Evolutionary conservation across 1,284 basidiomycete species (phyloP), one percentile per base, ranked within the genome.

Genomic region (Rhodotorula sp.): DNA sequence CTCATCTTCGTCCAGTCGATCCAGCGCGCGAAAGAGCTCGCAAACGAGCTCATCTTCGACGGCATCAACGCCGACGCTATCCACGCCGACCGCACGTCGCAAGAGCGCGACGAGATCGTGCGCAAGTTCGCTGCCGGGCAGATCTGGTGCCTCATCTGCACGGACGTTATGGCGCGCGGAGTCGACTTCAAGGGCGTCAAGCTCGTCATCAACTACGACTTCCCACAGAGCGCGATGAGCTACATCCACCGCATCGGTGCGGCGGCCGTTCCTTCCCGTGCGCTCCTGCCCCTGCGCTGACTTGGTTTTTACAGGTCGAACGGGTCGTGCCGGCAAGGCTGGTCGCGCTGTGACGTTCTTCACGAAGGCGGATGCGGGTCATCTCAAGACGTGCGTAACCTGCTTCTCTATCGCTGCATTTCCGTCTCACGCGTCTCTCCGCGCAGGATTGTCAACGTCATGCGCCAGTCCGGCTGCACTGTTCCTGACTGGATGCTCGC

Each of bases 181-280:
- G 94, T 99, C 88, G 95, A 99, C 79, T 98, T 99, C 83, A 91
- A 91, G 79, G 94, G 94, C 20, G 89, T 99, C 54, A 85, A 90
- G 72, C 89, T 97, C 76, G 94, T 99, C 19, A 90, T 99, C 79
- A 99, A 97, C 67, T 76, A 77, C 55, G 94, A 96, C 81, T 95
- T 96, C 81, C 94, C 94, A 2, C 92, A 90, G 63, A 93, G 88
- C 65, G 89, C 95, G 4, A 93, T 96, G 80, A 92, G 89, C 76
- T 99, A 99, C 78, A 87, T 99, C 46, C 95, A 99, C 81, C 86
- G 95, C 34, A 96, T 99, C 68, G 95, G 91, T 86, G 59, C 70
- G 84, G 29, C 53, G 56, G 60, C 74, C 47, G 64, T 62, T 22
- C 24, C 29, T 46, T 34, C 7, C 24, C 24, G 60, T 13, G 10